Evolutionary conservation across 1,139 yeast genomes (phyloP).

Genomic region (Kodamaea sp.): DNA sequence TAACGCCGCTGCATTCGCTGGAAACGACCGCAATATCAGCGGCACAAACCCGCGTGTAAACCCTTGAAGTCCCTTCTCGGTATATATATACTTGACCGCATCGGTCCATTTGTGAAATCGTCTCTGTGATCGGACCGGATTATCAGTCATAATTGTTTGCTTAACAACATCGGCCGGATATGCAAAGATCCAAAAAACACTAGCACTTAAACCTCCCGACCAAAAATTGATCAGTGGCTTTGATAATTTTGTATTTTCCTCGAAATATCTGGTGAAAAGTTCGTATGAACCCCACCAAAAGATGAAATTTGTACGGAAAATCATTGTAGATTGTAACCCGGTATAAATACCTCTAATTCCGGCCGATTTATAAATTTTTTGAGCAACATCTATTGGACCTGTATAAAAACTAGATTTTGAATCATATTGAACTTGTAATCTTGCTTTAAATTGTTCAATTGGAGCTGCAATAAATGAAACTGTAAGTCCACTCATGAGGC

Average conservation of each 20-base stretch:
- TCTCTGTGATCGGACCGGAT: slow-evolving; percentile 57
- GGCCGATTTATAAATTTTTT: slow-evolving; percentile 48
- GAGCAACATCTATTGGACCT: slow-evolving; percentile 77
- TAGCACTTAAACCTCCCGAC: slow-evolving; percentile 86
- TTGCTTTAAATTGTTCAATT: slow-evolving; percentile 82
- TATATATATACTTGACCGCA: slow-evolving; percentile 68
- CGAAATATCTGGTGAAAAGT: slow-evolving; percentile 65
- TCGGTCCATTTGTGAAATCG: slow-evolving; percentile 67
- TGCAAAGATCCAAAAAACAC: slow-evolving; percentile 86
- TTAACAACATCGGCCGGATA: slow-evolving; percentile 89
- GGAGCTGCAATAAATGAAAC: slow-evolving; percentile 95
- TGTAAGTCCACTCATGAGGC: slow-evolving; percentile 84
- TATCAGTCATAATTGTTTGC: slow-evolving; percentile 82
- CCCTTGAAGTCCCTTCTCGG: slow-evolving; percentile 57
- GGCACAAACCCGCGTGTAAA: slow-evolving; percentile 80
- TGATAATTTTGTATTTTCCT: slow-evolving; percentile 58
- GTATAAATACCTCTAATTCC: slow-evolving; percentile 75
- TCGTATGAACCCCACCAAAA: slow-evolving; percentile 97
- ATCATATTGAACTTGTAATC: slow-evolving; percentile 87
- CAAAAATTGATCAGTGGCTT: slow-evolving; percentile 76
- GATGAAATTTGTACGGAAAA: slow-evolving; percentile 80
- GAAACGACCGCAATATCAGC: slow-evolving; percentile 70
- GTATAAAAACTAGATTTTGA: slow-evolving; percentile 61
- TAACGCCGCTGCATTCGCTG: slow-evolving; percentile 90
- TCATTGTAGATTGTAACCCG: slow-evolving; percentile 81